Evolutionary conservation across 352 stramenopile species (phyloP).

Genomic region (Aphanomyces cochlioides): DNA sequence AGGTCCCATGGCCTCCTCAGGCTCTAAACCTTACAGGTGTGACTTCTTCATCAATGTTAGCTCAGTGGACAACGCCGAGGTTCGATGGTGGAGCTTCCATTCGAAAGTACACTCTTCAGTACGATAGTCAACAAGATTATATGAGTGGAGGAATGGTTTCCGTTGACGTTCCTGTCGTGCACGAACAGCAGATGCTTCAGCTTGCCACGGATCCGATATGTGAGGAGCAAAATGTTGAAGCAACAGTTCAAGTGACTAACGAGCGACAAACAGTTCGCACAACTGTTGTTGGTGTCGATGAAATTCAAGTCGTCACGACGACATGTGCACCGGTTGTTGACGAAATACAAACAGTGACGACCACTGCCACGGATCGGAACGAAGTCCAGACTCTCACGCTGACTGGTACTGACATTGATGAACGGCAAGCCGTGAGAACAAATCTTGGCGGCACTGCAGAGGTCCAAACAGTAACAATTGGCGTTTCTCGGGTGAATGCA

Average conservation of each 20-base stretch:
- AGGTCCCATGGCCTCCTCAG: constrained; percentile 54
- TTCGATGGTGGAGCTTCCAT: constrained; percentile 89
- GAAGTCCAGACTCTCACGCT: constrained; percentile 87
- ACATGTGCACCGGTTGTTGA: constrained; percentile 67
- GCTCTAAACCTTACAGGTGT: constrained; percentile 54
- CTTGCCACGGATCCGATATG: constrained; percentile 79
- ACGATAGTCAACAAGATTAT: constrained; percentile 78
- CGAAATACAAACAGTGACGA: constrained; percentile 91
- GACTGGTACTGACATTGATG: constrained; percentile 83
- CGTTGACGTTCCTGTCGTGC: constrained; percentile 78
- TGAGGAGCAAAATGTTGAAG: constrained; percentile 92
- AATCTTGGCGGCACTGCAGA: constrained; percentile 71
- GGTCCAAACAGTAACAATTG: constrained; percentile 84
- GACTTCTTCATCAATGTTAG: constrained; percentile 68
- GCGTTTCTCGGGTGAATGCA: constrained; percentile 58
- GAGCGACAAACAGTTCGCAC: constrained; percentile 94
- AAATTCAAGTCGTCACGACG: constrained; percentile 84
- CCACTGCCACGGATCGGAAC: constrained; percentile 86
- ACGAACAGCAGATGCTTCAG: constrained; percentile 87
- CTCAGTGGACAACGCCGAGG: constrained; percentile 82
- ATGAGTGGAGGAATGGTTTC: constrained; percentile 64
- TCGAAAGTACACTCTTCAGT: constrained; percentile 68
- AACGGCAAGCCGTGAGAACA: constrained; percentile 88
- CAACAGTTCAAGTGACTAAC: constrained; percentile 92
- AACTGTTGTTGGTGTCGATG: constrained; percentile 75